Conservation (phyloP, 805 yeast genomes). For the Ogataea allantospora region DNA sequence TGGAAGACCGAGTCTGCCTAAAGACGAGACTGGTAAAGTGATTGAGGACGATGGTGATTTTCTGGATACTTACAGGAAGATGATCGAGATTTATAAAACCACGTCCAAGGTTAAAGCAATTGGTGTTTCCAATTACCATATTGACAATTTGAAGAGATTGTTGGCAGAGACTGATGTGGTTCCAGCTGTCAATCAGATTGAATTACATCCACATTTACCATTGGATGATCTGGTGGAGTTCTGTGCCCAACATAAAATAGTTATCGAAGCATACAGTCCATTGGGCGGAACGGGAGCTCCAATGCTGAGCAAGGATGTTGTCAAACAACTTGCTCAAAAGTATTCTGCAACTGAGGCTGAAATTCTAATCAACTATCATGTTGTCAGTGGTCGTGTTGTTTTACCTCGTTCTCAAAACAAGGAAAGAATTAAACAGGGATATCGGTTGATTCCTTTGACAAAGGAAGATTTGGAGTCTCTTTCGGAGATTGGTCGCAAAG, state of each 20-base stretch:
- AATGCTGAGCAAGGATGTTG: constrained; percentile 48
- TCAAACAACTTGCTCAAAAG: constrained; percentile 54
- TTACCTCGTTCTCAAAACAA: constrained; percentile 71
- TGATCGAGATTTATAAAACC: constrained; percentile 67
- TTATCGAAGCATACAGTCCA: constrained; percentile 58
- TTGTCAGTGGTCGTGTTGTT: constrained; percentile 57
- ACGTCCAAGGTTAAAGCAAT: constrained; percentile 49
- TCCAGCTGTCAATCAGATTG: constrained; percentile 58
- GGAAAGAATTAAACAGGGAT: constrained; percentile 52
- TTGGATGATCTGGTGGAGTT: constrained; percentile 41
- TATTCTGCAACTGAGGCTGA: constrained; percentile 53
- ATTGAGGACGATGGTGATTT: constrained; percentile 78
- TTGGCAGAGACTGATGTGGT: constrained; percentile 43
- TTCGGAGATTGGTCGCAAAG: constrained; percentile 28
- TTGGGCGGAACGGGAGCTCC: constrained; percentile 69
- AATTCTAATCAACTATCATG: constrained; percentile 61
- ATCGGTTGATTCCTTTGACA: constrained; percentile 36
- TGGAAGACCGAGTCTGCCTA: constrained; percentile 39
- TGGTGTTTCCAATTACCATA: constrained; percentile 58
- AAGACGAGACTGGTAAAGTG: constrained; percentile 40
- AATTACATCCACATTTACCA: constrained; percentile 46
- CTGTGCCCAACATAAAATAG: constrained; percentile 37
- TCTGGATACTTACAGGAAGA: constrained; percentile 66
- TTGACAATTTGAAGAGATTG: constrained; percentile 38
- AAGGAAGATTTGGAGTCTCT: constrained; percentile 36